Evolutionary conservation across 1,139 yeast species (phyloP), one percentile per base, ranked within the genome.

Genomic region (Hansenula lynferdii): DNA sequence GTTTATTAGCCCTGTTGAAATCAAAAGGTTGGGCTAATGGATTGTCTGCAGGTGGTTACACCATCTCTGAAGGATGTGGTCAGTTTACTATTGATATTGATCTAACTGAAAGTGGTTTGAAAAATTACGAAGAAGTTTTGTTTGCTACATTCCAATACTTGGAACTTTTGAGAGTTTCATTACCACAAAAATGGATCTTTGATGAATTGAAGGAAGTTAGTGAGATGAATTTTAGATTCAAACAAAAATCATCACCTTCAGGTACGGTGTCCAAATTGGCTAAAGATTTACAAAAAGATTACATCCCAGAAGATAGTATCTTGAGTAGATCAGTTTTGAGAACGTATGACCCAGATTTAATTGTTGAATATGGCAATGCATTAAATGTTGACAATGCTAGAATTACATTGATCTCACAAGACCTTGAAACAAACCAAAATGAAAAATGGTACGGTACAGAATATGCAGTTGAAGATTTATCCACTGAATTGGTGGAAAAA

Each of bases 381-480:
- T 65, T 92, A 41, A 70, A 56, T 32, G 71, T 80, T 0, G 67
- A 72, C 20, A 87, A 85, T 51, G 75, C 83, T 48, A 71, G 90
- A 46, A 67, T 77, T 9, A 66, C 72, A 27, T 58, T 90, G 30
- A 67, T 80, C 9, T 72, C 85, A 0, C 78, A 75, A 48, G 61
- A 62, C 8, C 60, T 75, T 23, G 58, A 57, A 20, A 60, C 65
- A 3, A 57, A 64, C 36, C 46, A 62, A 17, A 67, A 53, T 14
- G 98, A 92, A 59, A 69, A 76, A 52, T 90, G 96, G 96, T 92
- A 92, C 55, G 96, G 95, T 6, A 87, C 97, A 1, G 83, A 84
- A 48, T 85, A 87, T 55, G 63, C 74, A 3, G 61, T 72, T 32
- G 69, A 65, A 16, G 64, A 67, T 14, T 58, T 86, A 19, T 64